Evolutionary conservation across 2,329 filamentous ascomycete species (phyloP), one percentile per base, ranked within the genome.

Genomic region (Epichloe gansuensis): DNA sequence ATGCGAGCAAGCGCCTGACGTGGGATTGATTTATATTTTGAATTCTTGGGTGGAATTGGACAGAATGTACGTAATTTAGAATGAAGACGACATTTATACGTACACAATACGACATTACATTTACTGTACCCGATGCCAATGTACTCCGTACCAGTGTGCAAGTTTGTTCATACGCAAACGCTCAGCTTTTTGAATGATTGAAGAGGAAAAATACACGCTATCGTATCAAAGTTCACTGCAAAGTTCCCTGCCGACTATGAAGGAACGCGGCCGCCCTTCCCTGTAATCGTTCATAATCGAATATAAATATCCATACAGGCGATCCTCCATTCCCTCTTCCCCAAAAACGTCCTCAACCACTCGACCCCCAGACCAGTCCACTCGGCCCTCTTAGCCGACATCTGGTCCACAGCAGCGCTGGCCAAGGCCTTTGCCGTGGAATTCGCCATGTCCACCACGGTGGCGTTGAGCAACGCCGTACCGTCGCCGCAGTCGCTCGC

Each of bases 231-330:
- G n/a, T 48, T 31, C 8, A 3, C 28, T 31, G 9, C 34, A 37
- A 25, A 28, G n/a, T 39, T 31, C 8, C 9, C 28, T 31, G 9
- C 9, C 9, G 8, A 31, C 31, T 11, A 31, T 31, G 8, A 11
- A 31, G 31, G 9, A 31, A 4, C 31, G 9, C 31, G 28, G 31
- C 8, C 3, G 17, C 46, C n/a, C 13, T 17, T 21, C 17, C 2
- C 17, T 21, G 17, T 21, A 21, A 21, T 21, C 21, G 2, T 34
- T 57, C 50, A 59, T 43, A 95, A 71, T 57, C 88, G 76, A 51
- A 97, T 82, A 61, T 91, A 83, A 34, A 97, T 80, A 68, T 95
- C 90, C 69, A 98, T 78, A 67, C 91, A 96, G 53, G 91, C 89
- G 58, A 98, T 80, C 61, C 86, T 81, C 88, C 91, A 95, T 67